Conservation (phyloP, 495 filamentous ascomycete genomes). For the Coniosporium apollinis region DNA sequence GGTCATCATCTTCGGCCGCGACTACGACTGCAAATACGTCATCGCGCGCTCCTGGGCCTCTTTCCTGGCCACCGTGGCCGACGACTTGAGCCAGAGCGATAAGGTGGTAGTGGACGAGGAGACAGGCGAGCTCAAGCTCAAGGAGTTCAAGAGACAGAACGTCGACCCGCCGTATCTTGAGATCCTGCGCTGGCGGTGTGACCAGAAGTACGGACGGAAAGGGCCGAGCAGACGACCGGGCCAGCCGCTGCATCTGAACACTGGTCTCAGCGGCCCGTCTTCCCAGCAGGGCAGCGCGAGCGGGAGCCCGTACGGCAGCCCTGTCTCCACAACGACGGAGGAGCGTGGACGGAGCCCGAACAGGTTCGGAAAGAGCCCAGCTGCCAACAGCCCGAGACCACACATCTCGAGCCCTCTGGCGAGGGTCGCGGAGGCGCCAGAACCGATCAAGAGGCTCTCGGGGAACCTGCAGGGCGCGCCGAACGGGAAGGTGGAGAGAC, state of each 20-base stretch:
- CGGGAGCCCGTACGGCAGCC: constrained; percentile 21
- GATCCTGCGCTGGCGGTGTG: constrained; percentile 82
- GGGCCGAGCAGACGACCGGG: constrained; percentile 12
- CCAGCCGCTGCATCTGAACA: constrained; percentile 17
- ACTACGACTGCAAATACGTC: constrained; percentile 98
- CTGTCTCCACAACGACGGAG: constrained; percentile 11
- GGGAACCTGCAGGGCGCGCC: constrained; percentile 6
- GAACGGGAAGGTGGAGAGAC: constrained; percentile 13
- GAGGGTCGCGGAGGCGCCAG: constrained; percentile 22
- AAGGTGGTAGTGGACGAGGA: constrained; percentile 88
- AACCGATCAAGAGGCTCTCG: constrained; percentile 16
- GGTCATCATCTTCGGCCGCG: constrained; percentile 87
- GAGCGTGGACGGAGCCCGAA: constrained; percentile 25
- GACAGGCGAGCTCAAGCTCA: constrained; percentile 72
- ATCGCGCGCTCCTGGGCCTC: constrained; percentile 82
- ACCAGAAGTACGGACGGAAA: constrained; percentile 75
- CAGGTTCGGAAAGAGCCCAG: constrained; percentile 13
- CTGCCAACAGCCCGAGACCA: constrained; percentile 17
- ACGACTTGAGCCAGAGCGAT: constrained; percentile 72
- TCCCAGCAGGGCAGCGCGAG: constrained; percentile 10
- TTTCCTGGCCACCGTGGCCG: constrained; percentile 73
- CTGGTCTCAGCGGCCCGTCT: constrained; percentile 17
- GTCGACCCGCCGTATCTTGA: constrained; percentile 92
- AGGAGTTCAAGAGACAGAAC: constrained; percentile 71
- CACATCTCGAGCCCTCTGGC: constrained; percentile 24